Base-by-base conservation (phyloP, 1,284 basidiomycete genomes). In the Moesziomyces sp. region DNA sequence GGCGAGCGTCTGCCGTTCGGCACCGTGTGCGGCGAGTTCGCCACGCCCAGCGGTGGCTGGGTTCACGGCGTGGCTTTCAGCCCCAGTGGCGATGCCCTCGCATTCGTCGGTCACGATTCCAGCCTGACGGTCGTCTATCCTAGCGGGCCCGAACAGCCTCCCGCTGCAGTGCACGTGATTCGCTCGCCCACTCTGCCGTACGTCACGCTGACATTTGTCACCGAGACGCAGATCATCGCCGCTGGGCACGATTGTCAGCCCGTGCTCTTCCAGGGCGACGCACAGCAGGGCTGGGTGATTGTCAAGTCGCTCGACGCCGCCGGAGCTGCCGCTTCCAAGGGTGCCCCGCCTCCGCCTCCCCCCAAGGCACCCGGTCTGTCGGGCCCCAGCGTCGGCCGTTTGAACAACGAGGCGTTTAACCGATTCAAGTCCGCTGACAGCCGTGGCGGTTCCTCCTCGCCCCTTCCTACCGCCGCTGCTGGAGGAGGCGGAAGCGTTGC, bases 211-310 rank as follows among this genome's bases (percentile, higher is more conserved):
- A 87, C 90, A 13, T 99, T 94, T 89, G 91, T 90, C 1, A 88
- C 89, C 28, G 94, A 97, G 85, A 73, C 51, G 14, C 52, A 74
- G 42, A 56, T 84, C 24, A 88, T 99, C 38, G 94, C 93, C 0
- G 97, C 94, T 0, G 97, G 97, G 0, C 96, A 99, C 85, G 97
- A 99, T 84, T 99, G 97, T 86, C 94, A 97, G 85, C 97, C 97
- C 0, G 87, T 95, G 35, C 89, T 84, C 24, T 84, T 83, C 66
- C 74, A 75, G 26, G 82, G 82, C 46, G 70, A 74, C 35, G 62
- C 64, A 18, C 52, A 71, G 21, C 40, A 52, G 3, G 82, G 82
- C 6, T 84, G 82, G 82, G 48, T 52, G 6, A 64, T 82, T 3
- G 57, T 63, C 38, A 79, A 77, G 56, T 75, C 75, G 14, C 79